These are phyloP conservation scores for Citrus mangshanensis DNA, from an alignment of 345 rosid species.

Conservation along the genomic window DNA sequence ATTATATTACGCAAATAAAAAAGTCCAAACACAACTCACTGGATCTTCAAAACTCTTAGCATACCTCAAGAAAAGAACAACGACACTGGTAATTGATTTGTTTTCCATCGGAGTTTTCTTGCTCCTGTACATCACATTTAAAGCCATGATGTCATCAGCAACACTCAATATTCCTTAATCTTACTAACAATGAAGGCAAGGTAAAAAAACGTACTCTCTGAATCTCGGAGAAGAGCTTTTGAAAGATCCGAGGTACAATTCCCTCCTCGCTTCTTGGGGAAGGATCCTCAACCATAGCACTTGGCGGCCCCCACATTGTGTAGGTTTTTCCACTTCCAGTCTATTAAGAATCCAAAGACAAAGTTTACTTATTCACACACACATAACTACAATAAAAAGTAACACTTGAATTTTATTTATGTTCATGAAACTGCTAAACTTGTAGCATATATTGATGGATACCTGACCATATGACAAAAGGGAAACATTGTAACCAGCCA, in stretches of 20 bases:
- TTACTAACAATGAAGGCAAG: background rate
- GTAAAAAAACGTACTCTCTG: constrained; percentile 49
- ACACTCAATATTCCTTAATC: background rate
- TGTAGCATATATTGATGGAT: constrained; percentile 7
- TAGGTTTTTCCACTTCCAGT: constrained; percentile 97
- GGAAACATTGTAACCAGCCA: constrained; percentile 84
- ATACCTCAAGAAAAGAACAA: constrained; percentile 97
- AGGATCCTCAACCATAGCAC: constrained; percentile 88
- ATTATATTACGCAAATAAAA: background rate
- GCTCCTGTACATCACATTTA: constrained; percentile 46
- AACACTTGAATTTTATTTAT: background rate
- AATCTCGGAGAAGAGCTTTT: constrained; percentile 76
- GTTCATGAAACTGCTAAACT: background rate
- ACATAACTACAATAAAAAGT: background rate
- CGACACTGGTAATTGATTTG: constrained; percentile 88
- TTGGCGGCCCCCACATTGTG: constrained; percentile 97
- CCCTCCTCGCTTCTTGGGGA: constrained; percentile 77
- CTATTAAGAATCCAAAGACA: constrained; percentile 32
- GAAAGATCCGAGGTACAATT: constrained; percentile 84
- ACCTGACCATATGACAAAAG: constrained; percentile 95
- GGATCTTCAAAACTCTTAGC: background rate
- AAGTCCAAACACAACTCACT: background rate
- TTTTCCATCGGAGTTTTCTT: constrained; percentile 60
- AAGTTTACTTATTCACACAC: background rate
- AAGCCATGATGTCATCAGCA: constrained; percentile 11